phyloP scores from a whole-genome alignment of 2,329 filamentous ascomycete species.

The Aspergillus sp. region DNA sequence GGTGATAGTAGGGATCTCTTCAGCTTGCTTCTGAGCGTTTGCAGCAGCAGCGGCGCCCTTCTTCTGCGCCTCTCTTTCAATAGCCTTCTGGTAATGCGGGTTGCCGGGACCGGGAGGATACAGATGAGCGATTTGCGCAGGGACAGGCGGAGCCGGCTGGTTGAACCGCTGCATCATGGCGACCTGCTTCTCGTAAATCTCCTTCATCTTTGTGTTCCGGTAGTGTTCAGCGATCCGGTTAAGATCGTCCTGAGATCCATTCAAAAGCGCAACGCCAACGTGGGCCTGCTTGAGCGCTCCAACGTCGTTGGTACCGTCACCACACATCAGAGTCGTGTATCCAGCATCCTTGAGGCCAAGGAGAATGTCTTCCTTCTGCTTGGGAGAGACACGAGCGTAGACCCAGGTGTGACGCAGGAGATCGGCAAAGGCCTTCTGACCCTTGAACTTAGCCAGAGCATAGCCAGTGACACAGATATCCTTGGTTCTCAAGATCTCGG shows the following conservation, averaged over 20 bases:
- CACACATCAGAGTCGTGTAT: slow-evolving; percentile 98
- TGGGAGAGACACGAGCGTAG: slow-evolving; percentile 95
- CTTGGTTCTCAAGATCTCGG: slow-evolving; percentile 76
- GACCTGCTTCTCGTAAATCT: slow-evolving; percentile 95
- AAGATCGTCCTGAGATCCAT: slow-evolving; percentile 88
- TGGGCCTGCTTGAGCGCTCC: slow-evolving; percentile 97
- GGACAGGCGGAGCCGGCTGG: slow-evolving; percentile 87
- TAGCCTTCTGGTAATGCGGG: slow-evolving; percentile 90
- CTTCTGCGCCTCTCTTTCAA: slow-evolving; percentile 78
- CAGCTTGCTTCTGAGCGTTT: slow-evolving; percentile 52
- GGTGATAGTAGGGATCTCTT: slow-evolving; percentile 62
- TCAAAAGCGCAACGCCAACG: slow-evolving; percentile 91
- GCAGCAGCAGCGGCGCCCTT: slow-evolving; percentile 66
- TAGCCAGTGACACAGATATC: slow-evolving; percentile 97
- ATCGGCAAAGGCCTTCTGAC: slow-evolving; percentile 70
- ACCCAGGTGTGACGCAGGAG: slow-evolving; percentile 92
- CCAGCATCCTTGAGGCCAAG: slow-evolving; percentile 93
- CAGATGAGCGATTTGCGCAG: slow-evolving; percentile 86
- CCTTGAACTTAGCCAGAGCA: slow-evolving; percentile 84
- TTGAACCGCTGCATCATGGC: slow-evolving; percentile 93
- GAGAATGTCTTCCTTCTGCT: slow-evolving; percentile 99
- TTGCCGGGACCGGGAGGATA: slow-evolving; percentile 89
- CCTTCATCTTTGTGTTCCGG: slow-evolving; percentile 96
- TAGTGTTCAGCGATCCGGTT: slow-evolving; percentile 89
- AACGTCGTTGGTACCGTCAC: slow-evolving; percentile 97